Evolutionary conservation across 495 filamentous ascomycete genomes (phyloP).

Genomic region (Hypoxylon lienhwacheense): DNA sequence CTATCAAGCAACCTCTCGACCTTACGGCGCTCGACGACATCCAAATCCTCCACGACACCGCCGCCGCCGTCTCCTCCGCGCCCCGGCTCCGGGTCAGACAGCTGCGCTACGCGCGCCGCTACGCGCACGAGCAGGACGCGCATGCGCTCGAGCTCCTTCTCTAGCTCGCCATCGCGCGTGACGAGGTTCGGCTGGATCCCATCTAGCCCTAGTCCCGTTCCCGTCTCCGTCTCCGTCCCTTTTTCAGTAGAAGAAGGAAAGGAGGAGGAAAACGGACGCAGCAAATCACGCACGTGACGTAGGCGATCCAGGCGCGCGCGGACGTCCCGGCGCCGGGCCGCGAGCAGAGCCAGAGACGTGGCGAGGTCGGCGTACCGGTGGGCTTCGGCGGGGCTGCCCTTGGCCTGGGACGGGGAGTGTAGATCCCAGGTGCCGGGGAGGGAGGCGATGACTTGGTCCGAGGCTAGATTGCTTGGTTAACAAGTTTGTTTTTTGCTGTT

Average conservation of each 20-base stretch:
- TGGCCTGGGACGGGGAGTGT: conserved; percentile 35
- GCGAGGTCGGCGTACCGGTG: conserved; percentile 58
- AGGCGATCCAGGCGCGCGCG: conserved; percentile 60
- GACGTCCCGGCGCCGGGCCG: conserved; percentile 54
- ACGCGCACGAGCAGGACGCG: conserved; percentile 73
- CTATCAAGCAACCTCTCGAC: conserved; percentile 44
- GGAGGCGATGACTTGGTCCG: conserved; percentile 44
- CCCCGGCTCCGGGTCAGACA: conserved; percentile 33
- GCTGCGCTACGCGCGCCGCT: conserved; percentile 57
- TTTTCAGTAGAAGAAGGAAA: neutral
- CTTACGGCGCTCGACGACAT: conserved; percentile 45
- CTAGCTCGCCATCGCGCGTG: conserved; percentile 71
- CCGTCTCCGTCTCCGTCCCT: neutral
- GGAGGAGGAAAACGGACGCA: conserved; percentile 55
- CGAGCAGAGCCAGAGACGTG: conserved; percentile 53
- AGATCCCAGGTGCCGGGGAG: conserved; percentile 48
- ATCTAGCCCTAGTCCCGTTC: conserved; percentile 12
- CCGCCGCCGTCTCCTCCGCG: conserved; percentile 19
- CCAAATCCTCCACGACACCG: conserved; percentile 39
- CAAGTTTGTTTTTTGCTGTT: neutral
- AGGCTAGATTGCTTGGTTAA: conserved; percentile 35
- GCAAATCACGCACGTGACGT: conserved; percentile 56
- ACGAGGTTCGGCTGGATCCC: conserved; percentile 78
- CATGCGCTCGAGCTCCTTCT: conserved; percentile 74
- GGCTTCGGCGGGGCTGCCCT: conserved; percentile 41